phyloP scores from a whole-genome alignment of 495 filamentous ascomycete species.

The Evernia prunastri region DNA sequence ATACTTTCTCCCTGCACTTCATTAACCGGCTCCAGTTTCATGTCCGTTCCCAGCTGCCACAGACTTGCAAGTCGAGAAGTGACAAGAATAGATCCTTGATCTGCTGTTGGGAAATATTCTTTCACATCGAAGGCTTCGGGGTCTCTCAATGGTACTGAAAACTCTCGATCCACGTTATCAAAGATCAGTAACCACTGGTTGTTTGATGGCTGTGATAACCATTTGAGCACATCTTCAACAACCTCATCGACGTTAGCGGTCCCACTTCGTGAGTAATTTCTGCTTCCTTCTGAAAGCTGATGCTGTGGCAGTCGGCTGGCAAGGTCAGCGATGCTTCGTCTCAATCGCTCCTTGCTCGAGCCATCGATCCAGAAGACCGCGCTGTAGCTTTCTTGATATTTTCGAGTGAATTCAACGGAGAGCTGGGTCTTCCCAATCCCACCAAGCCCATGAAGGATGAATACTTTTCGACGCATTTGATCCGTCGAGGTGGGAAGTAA shows the following conservation, averaged over 20 bases:
- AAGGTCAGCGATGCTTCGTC: slow-evolving; percentile 23
- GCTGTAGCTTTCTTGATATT: slow-evolving; percentile 21
- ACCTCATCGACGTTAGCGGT: slow-evolving; percentile 7
- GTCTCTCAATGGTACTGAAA: too few species aligned
- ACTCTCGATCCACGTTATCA: too few species aligned
- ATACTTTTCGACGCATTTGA: slow-evolving; percentile 4
- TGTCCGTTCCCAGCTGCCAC: too few species aligned
- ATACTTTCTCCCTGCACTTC: too few species aligned
- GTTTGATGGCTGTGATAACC: too few species aligned
- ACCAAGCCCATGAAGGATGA: slow-evolving; percentile 36
- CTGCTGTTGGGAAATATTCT: too few species aligned
- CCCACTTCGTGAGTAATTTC: neutral
- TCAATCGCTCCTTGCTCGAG: slow-evolving; percentile 18
- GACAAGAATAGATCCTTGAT: too few species aligned
- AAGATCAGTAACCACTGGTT: too few species aligned
- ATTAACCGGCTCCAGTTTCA: too few species aligned
- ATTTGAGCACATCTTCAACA: too few species aligned
- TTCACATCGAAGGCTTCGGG: too few species aligned
- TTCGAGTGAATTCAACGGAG: slow-evolving; percentile 25
- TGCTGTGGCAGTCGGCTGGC: slow-evolving; percentile 19
- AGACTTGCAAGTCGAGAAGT: too few species aligned
- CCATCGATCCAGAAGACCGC: slow-evolving; percentile 28
- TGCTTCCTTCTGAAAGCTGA: slow-evolving; percentile 17
- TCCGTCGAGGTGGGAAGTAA: neutral
- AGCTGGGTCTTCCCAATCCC: slow-evolving; percentile 34